Evolutionary conservation across 2,329 filamentous ascomycete species (phyloP).

Genomic region (Sporothrix sp.): DNA sequence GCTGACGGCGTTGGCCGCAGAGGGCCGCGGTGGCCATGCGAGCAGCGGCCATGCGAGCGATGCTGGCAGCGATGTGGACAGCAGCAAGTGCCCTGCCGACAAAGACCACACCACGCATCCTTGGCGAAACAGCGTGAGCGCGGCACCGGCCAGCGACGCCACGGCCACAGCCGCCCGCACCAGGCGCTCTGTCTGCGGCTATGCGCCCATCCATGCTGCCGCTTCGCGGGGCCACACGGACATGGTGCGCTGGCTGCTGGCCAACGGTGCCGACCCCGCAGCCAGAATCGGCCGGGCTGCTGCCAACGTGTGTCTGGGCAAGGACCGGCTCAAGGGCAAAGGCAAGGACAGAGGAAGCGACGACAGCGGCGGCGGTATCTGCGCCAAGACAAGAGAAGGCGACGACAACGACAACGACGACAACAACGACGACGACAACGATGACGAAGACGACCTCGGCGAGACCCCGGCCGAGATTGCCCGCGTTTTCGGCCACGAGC

Average conservation of each 20-base stretch:
- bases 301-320: neutral
- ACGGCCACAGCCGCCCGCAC: too few species aligned
- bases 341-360: neutral
- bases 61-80: neutral
- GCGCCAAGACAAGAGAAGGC: neutral
- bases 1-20: neutral
- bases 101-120: neutral
- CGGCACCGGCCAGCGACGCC: too few species aligned
- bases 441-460: neutral
- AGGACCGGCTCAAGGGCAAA: neutral
- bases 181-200: neutral
- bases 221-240: slow-evolving; percentile 1
- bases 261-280: slow-evolving; percentile 1
- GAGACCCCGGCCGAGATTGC: slow-evolving; percentile 6
- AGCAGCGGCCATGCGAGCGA: neutral
- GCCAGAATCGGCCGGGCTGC: slow-evolving; percentile 6
- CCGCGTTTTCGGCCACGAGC: slow-evolving; percentile 2
- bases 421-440: neutral
- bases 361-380: too few species aligned
- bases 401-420: neutral
- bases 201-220: slow-evolving; percentile 4
- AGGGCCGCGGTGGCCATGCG: neutral
- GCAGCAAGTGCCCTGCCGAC: neutral
- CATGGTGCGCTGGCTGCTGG: slow-evolving; percentile 5
- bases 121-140: neutral